These are phyloP conservation scores for Umbelopsis sp. DNA, from an alignment of 371 early-diverging fungal genomes.

Conservation along the genomic window DNA sequence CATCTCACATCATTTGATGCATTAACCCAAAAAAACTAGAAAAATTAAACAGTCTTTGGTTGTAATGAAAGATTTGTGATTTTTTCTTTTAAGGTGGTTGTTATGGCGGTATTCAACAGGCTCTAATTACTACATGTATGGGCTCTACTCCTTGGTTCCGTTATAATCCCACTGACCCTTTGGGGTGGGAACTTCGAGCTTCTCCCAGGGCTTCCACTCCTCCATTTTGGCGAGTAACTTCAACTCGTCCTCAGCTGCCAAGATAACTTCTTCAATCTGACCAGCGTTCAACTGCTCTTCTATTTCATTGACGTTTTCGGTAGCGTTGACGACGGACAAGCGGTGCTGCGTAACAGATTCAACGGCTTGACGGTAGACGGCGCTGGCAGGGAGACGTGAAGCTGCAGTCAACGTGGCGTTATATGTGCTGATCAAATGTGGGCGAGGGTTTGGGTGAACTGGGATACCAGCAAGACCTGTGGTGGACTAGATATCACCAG, in stretches of 20 bases:
- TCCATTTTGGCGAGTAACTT: constrained; percentile 80
- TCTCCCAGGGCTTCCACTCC: constrained; percentile 86
- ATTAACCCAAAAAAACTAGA: too few species aligned
- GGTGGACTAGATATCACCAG: constrained; percentile 43
- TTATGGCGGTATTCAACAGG: constrained; percentile 18
- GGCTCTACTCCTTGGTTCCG: constrained; percentile 39
- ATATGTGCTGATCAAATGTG: constrained; percentile 84
- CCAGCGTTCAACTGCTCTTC: constrained; percentile 79
- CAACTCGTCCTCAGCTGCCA: constrained; percentile 87
- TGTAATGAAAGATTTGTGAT: too few species aligned
- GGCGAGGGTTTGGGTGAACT: constrained; percentile 87
- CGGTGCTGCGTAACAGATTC: constrained; percentile 80
- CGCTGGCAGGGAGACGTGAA: constrained; percentile 73
- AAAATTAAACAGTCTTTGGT: too few species aligned
- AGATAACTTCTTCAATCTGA: constrained; percentile 91
- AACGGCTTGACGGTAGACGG: constrained; percentile 85
- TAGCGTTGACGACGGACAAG: constrained; percentile 72
- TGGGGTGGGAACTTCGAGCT: constrained; percentile 77
- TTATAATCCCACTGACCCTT: constrained; percentile 86
- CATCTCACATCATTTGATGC: too few species aligned
- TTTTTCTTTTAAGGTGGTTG: not conserved
- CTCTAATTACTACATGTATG: constrained; percentile 5
- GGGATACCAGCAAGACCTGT: constrained; percentile 87
- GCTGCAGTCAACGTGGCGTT: constrained; percentile 71
- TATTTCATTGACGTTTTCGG: constrained; percentile 72